Conservation (phyloP, 345 rosid species). For the Brassica napus region Da-Ae NC_063443.1:17293501-17294000, state of each 20-base stretch:
- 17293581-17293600: constrained; percentile 62
- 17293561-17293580: constrained; percentile 55
- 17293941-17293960: neutral
- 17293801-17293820: constrained; percentile 95
- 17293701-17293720: constrained; percentile 63
- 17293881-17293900: neutral
- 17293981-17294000: neutral
- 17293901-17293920: constrained; percentile 33
- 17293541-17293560: constrained; percentile 17
- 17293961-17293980: neutral
- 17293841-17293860: constrained; percentile 94
- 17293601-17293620: constrained; percentile 46
- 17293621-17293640: constrained; percentile 39
- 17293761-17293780: constrained; percentile 98
- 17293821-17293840: constrained; percentile 48
- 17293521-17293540: neutral
- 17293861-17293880: constrained; percentile 96
- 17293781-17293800: constrained; percentile 89
- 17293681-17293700: constrained; percentile 17
- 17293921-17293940: neutral
- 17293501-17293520: neutral
- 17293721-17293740: constrained; percentile 61
- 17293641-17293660: constrained; percentile 27
- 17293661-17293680: constrained; percentile 22
- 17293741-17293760: constrained; percentile 98